Base-by-base conservation (phyloP, 1,284 basidiomycete genomes). In the Coniferiporia weirii region DNA sequence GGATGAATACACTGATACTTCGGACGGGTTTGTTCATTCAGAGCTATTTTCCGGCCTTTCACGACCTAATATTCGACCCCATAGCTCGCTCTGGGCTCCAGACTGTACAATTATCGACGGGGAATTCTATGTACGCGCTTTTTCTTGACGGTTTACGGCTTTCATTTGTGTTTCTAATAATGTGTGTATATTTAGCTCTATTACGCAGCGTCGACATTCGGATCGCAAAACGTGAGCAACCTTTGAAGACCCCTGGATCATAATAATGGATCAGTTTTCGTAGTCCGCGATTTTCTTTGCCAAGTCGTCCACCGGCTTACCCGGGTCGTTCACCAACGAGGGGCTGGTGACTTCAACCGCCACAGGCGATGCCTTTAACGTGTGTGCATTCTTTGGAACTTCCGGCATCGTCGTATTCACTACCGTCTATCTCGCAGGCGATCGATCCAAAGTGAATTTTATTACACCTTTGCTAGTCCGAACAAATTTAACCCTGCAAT, bases 371-470 rank as follows among this genome's bases (percentile, higher is more conserved):
- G 71, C 73, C 54, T 83, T 79, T 65, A 84, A 84, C 64, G 81
- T 80, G 56, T 55, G 75, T 65, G n/a, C 4, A 34, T 48, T n/a
- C 43, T 32, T 36, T 22, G 15, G 12, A 8, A 19, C n/a, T 40
- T n/a, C 34, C 38, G 17, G 32, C n/a, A n/a, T 15, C n/a, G 15
- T n/a, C 38, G 15, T 8, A 27, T 38, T 32, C 12, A 45, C 20
- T 48, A 12, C 8, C 52, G 22, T 34, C 34, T 57, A 1, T 40
- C 15, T 38, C 27, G 45, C 45, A 81, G 79, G 80, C 81, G 2
- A 82, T 83, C 61, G 81, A 83, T 67, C 81, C 82, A 35, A 79
- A 82, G 79, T 79, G 65, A 60, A 74, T 40, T 27, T 54, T 48
- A 27, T 54, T 48, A 27, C 8, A 38, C 53, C 13, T 32, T 49